These are phyloP conservation scores for Pseudocercospora eumusae DNA, from an alignment of 2,329 filamentous ascomycete genomes.

Conservation along the genomic window DNA sequence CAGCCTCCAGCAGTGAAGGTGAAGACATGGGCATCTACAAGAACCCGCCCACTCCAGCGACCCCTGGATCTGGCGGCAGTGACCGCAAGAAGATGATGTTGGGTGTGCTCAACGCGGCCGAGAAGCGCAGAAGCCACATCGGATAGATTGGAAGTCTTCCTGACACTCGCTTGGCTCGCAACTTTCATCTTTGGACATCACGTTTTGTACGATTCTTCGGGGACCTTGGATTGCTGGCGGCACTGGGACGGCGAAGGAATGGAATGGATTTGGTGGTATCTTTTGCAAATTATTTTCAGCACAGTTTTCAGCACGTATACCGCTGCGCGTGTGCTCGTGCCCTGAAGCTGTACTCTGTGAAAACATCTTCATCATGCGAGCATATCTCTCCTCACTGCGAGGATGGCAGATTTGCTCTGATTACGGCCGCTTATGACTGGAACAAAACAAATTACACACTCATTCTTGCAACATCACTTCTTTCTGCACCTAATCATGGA, in stretches of 20 bases:
- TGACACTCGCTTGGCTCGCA: slow-evolving; percentile 7
- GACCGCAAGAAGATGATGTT: slow-evolving; percentile 78
- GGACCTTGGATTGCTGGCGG: slow-evolving; percentile 1
- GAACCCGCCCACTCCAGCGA: slow-evolving; percentile 47
- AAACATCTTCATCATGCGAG: slow-evolving; percentile 13
- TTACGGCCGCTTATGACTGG: slow-evolving; percentile 19
- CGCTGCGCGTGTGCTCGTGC: slow-evolving; percentile 10
- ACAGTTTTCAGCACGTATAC: slow-evolving; percentile 11
- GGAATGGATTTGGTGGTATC: slow-evolving; percentile 2
- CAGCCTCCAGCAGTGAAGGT: slow-evolving; percentile 71
- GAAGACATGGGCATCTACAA: slow-evolving; percentile 39
- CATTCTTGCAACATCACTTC: not conserved
- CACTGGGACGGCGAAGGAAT: slow-evolving; percentile 5
- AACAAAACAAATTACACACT: slow-evolving; percentile 9
- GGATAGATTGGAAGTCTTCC: slow-evolving; percentile 44
- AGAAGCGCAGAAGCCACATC: slow-evolving; percentile 80
- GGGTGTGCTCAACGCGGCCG: slow-evolving; percentile 80
- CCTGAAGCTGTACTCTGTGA: slow-evolving; percentile 16
- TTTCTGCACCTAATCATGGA: not conserved
- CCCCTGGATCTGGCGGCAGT: slow-evolving; percentile 72
- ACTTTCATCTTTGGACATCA: slow-evolving; percentile 3
- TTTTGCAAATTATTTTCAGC: slow-evolving; percentile 1
- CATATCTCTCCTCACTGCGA: not conserved
- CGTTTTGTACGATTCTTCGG: slow-evolving; percentile 8
- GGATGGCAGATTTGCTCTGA: slow-evolving; percentile 7